phyloP scores from a whole-genome alignment of 805 yeast genomes.

The Saccharomycopsis sp. region DNA sequence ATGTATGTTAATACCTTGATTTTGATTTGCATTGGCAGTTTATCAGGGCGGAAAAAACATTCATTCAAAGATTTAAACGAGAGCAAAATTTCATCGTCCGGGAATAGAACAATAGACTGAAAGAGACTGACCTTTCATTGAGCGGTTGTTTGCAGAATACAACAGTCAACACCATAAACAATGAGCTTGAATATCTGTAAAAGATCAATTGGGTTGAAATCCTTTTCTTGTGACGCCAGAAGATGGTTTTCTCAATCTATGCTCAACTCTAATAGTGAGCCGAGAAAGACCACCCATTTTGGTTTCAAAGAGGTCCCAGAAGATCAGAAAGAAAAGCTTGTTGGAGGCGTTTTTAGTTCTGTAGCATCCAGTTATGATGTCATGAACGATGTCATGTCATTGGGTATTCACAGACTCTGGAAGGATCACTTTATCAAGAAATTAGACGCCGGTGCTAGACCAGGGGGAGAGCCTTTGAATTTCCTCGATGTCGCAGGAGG shows the following conservation, averaged over 20 bases:
- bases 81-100: neutral
- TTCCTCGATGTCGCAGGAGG: conserved; percentile 98
- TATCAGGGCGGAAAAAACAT: neutral
- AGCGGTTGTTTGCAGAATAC: neutral
- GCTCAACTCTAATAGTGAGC: neutral
- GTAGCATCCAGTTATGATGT: conserved; percentile 92
- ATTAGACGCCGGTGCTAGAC: conserved; percentile 89
- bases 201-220: conserved; percentile 1
- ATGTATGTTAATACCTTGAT: no score
- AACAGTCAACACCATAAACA: conserved; percentile 11
- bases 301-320: conserved; percentile 80
- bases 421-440: conserved; percentile 82
- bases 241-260: neutral
- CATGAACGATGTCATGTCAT: conserved; percentile 97
- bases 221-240: neutral
- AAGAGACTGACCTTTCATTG: neutral
- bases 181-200: conserved; percentile 13
- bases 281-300: conserved; percentile 71
- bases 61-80: neutral
- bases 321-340: conserved; percentile 75
- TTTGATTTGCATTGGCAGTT: no score
- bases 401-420: conserved; percentile 95
- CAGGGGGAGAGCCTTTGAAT: conserved; percentile 74
- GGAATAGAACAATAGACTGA: no score
- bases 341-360: conserved; percentile 82